A percentile compares a stretch with the other conserved stretches of the same genome.
Conservation (phyloP, 2,329 filamentous ascomycete species). For the Cytospora piceae region DNA sequence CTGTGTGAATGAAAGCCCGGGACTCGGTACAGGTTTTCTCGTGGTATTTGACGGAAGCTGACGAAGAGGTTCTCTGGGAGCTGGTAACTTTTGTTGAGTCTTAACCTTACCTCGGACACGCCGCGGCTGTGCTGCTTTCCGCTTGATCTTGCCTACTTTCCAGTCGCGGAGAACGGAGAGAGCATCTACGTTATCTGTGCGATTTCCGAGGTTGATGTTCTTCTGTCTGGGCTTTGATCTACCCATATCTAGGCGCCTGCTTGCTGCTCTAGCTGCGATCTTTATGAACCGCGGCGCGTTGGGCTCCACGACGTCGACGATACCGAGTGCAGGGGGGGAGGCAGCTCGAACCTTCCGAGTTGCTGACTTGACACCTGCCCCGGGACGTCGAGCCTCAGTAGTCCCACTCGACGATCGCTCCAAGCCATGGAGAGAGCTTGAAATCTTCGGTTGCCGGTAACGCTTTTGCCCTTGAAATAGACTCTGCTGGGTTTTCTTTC, state of each 20-base stretch:
- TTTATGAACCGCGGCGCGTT: slow-evolving; percentile 61
- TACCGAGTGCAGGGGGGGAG: slow-evolving; percentile 53
- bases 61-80: slow-evolving; percentile 34
- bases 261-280: slow-evolving; percentile 63
- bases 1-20: slow-evolving; percentile 34
- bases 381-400: not conserved
- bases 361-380: slow-evolving; percentile 21
- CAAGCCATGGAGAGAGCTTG: slow-evolving; percentile 31
- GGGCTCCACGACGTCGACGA: slow-evolving; percentile 61
- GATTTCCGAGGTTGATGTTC: slow-evolving; percentile 62
- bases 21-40: not conserved
- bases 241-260: slow-evolving; percentile 51
- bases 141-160: slow-evolving; percentile 57
- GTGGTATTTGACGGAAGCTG: slow-evolving; percentile 33
- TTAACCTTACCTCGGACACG: not conserved
- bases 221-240: slow-evolving; percentile 60
- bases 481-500: slow-evolving; percentile 37
- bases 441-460: slow-evolving; percentile 41
- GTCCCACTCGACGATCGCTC: slow-evolving; percentile 1
- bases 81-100: slow-evolving; percentile 20
- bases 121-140: slow-evolving; percentile 33
- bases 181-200: slow-evolving; percentile 64
- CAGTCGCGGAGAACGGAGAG: slow-evolving; percentile 57
- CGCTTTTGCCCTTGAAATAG: slow-evolving; percentile 37
- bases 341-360: slow-evolving; percentile 13